Conservation (phyloP, 2,329 filamentous ascomycete genomes). For the Calonectria pteridis region DNA sequence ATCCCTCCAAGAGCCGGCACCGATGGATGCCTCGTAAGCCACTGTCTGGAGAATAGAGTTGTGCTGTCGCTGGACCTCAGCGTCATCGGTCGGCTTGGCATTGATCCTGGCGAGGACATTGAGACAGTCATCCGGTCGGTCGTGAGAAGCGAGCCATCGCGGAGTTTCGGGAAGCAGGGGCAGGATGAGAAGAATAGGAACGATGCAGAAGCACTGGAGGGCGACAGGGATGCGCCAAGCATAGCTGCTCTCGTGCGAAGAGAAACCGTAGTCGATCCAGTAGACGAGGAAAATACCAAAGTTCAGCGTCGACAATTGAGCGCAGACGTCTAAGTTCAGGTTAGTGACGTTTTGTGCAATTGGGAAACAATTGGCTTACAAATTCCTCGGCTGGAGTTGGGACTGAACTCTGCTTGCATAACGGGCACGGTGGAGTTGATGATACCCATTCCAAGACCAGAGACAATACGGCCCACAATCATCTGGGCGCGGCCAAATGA, state of each 20-base stretch:
- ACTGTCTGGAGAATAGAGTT: constrained; percentile 49
- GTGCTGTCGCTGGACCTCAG: constrained; percentile 43
- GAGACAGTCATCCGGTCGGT: constrained; percentile 52
- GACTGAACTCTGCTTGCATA: constrained; percentile 58
- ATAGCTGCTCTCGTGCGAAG: constrained; percentile 45
- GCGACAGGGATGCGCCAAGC: constrained; percentile 57
- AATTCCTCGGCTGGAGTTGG: constrained; percentile 53
- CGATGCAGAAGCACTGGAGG: constrained; percentile 55
- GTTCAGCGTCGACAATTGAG: constrained; percentile 61
- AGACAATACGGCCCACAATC: constrained; percentile 60
- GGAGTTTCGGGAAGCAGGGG: constrained; percentile 57
- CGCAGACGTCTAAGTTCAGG: constrained; percentile 53
- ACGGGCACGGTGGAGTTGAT: constrained; percentile 60
- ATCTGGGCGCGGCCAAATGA: constrained; percentile 58
- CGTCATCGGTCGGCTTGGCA: constrained; percentile 34
- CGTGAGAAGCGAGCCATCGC: constrained; percentile 56
- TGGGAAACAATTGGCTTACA: constrained; percentile 33
- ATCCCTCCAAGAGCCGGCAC: constrained; percentile 45
- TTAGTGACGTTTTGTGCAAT: not conserved
- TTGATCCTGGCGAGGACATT: constrained; percentile 54
- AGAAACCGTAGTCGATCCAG: constrained; percentile 60
- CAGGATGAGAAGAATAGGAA: constrained; percentile 54
- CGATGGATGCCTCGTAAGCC: constrained; percentile 48
- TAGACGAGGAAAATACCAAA: constrained; percentile 59
- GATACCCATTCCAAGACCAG: constrained; percentile 61